Percentiles rank a stretch among this genome's conserved stretches.
Evolutionary conservation across 2,329 filamentous ascomycete species (phyloP).

Genomic region (Tolypocladium inflatum): DNA sequence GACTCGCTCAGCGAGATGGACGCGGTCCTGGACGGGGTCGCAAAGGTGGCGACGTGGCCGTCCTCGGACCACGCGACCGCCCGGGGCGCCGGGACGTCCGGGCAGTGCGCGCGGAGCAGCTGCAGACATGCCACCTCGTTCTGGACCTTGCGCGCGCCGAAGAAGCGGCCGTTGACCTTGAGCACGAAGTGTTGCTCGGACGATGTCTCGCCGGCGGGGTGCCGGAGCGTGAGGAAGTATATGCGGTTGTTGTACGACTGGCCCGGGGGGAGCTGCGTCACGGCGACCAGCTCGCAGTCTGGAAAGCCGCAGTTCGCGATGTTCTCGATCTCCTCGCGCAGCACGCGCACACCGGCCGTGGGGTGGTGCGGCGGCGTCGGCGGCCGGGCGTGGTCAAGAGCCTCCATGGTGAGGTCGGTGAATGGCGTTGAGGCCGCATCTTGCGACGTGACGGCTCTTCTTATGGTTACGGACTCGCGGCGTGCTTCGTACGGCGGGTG

Average conservation of each 20-base stretch:
- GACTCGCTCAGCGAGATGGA: not conserved
- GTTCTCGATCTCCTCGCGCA: constrained; percentile 1
- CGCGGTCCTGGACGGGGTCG: not conserved
- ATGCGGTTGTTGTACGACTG: constrained; percentile 14
- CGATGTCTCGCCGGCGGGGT: not conserved
- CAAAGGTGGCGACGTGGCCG: constrained; percentile 2
- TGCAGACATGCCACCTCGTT: constrained; percentile 13
- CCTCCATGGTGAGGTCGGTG: not conserved
- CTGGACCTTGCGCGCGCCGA: constrained; percentile 10
- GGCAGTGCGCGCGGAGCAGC: constrained; percentile 8
- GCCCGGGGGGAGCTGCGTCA: constrained; percentile 4
- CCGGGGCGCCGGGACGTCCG: constrained; percentile 7
- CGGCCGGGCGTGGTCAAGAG: constrained; percentile 1
- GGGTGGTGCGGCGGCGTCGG: constrained; percentile 11
- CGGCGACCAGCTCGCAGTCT: constrained; percentile 1
- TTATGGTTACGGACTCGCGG: not conserved
- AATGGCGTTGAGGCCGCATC: not conserved
- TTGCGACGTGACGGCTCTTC: not conserved
- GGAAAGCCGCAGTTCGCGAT: constrained; percentile 7
- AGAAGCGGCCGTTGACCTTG: constrained; percentile 13
- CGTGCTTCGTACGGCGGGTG: not conserved
- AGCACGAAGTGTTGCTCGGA: constrained; percentile 7
- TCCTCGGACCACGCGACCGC: constrained; percentile 12
- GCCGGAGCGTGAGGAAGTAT: constrained; percentile 9
- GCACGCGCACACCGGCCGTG: constrained; percentile 9